These are phyloP conservation scores for Chloris gayana DNA, from an alignment of 176 grass and related monocot genomes.

Conservation along the genomic window DNA sequence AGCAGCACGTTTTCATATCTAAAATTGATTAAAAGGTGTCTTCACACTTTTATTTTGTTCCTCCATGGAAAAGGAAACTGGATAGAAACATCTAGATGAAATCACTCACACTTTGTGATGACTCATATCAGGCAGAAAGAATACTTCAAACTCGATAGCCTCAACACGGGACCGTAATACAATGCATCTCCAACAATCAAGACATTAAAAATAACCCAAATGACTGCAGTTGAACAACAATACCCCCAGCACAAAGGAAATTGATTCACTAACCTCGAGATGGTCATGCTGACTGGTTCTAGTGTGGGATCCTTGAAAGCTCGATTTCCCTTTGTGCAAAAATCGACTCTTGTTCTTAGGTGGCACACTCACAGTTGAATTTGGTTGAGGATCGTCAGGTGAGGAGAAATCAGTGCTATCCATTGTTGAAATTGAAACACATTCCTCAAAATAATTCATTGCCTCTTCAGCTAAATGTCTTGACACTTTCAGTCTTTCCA, in stretches of 20 bases:
- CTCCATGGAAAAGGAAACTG: too few relatives aligned
- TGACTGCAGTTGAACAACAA: background rate
- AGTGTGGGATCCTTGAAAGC: conserved; percentile 48
- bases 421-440: conserved; percentile 85
- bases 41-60: too few relatives aligned
- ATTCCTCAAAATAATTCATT: conserved; percentile 96
- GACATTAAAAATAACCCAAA: too few relatives aligned
- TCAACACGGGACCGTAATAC: too few relatives aligned
- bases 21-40: too few relatives aligned
- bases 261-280: conserved; percentile 52
- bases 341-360: conserved; percentile 61
- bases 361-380: conserved; percentile 37
- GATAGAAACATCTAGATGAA: too few relatives aligned
- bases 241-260: background rate
- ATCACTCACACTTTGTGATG: too few relatives aligned
- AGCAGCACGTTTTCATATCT: too few relatives aligned
- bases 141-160: background rate
- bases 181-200: too few relatives aligned
- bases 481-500: conserved; percentile 66
- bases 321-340: conserved; percentile 49
- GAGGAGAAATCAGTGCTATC: conserved; percentile 90
- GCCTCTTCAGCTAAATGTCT: conserved; percentile 88
- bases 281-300: conserved; percentile 19
- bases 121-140: background rate
- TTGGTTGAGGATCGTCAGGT: conserved; percentile 60